These are phyloP conservation scores for Trichoderma gamsii DNA, from an alignment of 495 filamentous ascomycete genomes.

Conservation along the genomic window DNA sequence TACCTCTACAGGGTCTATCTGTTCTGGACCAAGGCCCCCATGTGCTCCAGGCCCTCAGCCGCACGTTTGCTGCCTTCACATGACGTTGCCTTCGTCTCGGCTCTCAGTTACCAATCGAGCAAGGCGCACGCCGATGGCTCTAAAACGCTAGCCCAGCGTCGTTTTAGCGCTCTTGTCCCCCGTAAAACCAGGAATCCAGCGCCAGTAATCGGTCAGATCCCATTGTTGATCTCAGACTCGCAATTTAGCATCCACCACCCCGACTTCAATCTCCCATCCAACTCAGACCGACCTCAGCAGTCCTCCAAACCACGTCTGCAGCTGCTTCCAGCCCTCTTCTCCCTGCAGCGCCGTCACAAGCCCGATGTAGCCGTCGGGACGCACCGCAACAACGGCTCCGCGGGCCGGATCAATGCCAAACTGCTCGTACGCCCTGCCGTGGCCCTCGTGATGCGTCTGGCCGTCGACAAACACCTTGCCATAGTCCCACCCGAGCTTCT, in stretches of 20 bases:
- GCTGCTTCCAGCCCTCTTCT: conserved; percentile 14
- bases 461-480: conserved; percentile 62
- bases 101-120: no score
- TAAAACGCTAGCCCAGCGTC: no score
- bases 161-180: background rate
- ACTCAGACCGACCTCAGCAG: conserved; percentile 11
- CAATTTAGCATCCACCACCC: background rate
- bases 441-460: conserved; percentile 50
- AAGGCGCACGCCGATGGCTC: no score
- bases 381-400: conserved; percentile 51
- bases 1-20: no score
- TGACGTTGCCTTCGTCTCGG: no score
- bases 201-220: background rate
- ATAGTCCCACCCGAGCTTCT: conserved; percentile 58
- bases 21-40: no score
- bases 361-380: conserved; percentile 63
- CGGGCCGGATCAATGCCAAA: conserved; percentile 54
- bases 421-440: conserved; percentile 56
- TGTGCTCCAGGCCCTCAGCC: no score
- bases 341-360: conserved; percentile 41
- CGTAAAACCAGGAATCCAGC: background rate
- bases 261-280: background rate
- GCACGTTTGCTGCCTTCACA: no score
- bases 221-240: background rate
- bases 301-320: conserved; percentile 19